These are phyloP conservation scores for Platanthera guangdongensis DNA, from an alignment of 106 monocot genomes.

Conservation along the genomic window DNA sequence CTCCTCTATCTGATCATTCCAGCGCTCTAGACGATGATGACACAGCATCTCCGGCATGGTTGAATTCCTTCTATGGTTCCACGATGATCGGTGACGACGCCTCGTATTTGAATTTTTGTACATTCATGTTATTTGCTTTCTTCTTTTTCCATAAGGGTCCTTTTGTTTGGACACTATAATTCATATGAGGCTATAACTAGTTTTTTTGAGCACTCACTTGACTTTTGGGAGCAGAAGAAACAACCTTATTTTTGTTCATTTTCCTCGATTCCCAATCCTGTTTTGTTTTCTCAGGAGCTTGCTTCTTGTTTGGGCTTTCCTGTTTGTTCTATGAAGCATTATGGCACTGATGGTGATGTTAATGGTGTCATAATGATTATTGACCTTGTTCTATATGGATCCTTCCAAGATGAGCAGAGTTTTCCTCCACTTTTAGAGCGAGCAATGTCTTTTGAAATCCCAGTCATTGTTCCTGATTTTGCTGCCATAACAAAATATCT, in stretches of 20 bases:
- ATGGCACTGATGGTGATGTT: constrained; percentile 56
- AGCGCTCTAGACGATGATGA: too few relatives aligned
- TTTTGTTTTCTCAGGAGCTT: constrained; percentile 45
- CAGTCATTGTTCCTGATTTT: constrained; percentile 69
- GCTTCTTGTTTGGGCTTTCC: constrained; percentile 54
- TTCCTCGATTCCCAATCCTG: not conserved
- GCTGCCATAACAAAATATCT: constrained; percentile 70
- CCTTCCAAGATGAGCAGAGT: constrained; percentile 66
- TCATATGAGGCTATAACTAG: too few relatives aligned
- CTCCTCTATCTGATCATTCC: too few relatives aligned
- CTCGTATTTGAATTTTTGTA: too few relatives aligned
- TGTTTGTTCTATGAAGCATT: constrained; percentile 44
- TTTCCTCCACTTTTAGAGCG: constrained; percentile 75
- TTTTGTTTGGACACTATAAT: too few relatives aligned
- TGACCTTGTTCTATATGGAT: constrained; percentile 69
- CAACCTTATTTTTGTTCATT: not conserved
- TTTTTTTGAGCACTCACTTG: too few relatives aligned
- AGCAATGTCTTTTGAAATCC: constrained; percentile 79
- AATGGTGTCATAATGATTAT: constrained; percentile 46
- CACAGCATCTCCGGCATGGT: too few relatives aligned
- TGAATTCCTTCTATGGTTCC: too few relatives aligned
- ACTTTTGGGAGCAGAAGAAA: not conserved
- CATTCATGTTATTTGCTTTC: too few relatives aligned
- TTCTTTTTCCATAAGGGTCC: too few relatives aligned
- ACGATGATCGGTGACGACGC: too few relatives aligned